Evolutionary conservation across 352 stramenopile genomes (phyloP).

Genomic region (Pelagophyceae sp.): DNA sequence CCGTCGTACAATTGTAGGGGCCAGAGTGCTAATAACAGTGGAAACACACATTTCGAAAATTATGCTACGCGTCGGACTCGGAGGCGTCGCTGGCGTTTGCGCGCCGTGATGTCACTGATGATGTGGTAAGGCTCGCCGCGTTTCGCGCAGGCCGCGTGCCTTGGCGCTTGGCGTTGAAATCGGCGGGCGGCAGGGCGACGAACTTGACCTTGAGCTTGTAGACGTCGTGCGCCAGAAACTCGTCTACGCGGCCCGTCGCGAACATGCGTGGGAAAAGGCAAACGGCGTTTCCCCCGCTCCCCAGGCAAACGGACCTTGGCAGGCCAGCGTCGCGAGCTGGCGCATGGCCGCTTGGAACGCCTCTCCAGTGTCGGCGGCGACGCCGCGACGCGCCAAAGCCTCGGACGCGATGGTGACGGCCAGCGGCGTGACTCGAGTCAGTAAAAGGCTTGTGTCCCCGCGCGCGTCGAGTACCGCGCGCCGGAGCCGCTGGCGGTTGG

Average conservation of each 20-base stretch:
- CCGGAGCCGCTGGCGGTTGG: not conserved
- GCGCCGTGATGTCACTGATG: no score
- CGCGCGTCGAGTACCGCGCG: not conserved
- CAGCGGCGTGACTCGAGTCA: not conserved
- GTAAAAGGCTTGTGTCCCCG: not conserved
- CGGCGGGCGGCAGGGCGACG: not conserved
- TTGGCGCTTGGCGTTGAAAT: no score
- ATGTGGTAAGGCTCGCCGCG: no score
- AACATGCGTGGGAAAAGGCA: not conserved
- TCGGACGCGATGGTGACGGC: slow-evolving; percentile 6
- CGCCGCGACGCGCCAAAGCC: not conserved
- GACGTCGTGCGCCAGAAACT: not conserved
- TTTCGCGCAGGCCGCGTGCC: no score
- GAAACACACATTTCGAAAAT: no score
- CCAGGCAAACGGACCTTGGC: no score
- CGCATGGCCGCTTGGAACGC: not conserved
- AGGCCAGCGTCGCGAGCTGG: not conserved
- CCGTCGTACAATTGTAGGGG: no score
- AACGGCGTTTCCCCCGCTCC: no score
- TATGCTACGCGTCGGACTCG: no score
- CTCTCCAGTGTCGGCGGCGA: not conserved
- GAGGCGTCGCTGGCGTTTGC: no score
- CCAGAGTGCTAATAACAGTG: no score
- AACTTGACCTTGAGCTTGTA: slow-evolving; percentile 13
- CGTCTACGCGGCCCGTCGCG: not conserved